These are phyloP conservation scores for Colletotrichum cereale DNA, from an alignment of 2,329 filamentous ascomycete species.

Conservation along the genomic window DNA sequence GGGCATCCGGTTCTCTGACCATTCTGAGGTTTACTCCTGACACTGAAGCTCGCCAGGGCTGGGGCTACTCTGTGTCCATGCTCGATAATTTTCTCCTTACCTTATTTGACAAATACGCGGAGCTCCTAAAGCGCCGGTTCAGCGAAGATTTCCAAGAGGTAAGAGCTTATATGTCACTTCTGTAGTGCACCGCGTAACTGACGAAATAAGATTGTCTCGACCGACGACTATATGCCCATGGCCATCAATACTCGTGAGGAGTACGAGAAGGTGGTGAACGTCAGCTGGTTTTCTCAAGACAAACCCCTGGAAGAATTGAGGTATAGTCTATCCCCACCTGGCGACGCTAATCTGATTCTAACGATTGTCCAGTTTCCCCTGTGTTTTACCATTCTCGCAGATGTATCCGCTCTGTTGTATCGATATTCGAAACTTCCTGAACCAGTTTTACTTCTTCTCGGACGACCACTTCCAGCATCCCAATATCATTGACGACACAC, in stretches of 20 bases:
- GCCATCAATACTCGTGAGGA: conserved; percentile 90
- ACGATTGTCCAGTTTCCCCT: conserved; percentile 78
- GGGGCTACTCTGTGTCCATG: conserved; percentile 86
- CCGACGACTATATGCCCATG: conserved; percentile 99
- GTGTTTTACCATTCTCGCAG: conserved; percentile 96
- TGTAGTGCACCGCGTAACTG: conserved; percentile 37
- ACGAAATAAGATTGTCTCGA: conserved; percentile 74
- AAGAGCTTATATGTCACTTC: conserved; percentile 36
- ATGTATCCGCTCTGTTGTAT: conserved; percentile 99
- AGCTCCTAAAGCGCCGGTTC: conserved; percentile 89
- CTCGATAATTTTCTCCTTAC: conserved; percentile 89
- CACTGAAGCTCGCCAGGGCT: conserved; percentile 68
- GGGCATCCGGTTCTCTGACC: conserved; percentile 42
- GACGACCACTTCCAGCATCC: conserved; percentile 96
- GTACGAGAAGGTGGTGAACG: conserved; percentile 94
- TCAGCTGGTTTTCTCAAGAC: conserved; percentile 95
- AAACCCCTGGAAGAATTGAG: conserved; percentile 80
- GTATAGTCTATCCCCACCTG: conserved; percentile 57
- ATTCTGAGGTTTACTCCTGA: neutral
- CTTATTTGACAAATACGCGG: conserved; percentile 93
- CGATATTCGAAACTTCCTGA: conserved; percentile 96
- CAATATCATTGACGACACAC: conserved; percentile 88
- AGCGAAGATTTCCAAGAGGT: conserved; percentile 96
- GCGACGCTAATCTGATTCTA: neutral
- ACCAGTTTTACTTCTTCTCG: conserved; percentile 98